phyloP scores from a whole-genome alignment of 352 stramenopile species.

The Globisporangium middletonii region DNA sequence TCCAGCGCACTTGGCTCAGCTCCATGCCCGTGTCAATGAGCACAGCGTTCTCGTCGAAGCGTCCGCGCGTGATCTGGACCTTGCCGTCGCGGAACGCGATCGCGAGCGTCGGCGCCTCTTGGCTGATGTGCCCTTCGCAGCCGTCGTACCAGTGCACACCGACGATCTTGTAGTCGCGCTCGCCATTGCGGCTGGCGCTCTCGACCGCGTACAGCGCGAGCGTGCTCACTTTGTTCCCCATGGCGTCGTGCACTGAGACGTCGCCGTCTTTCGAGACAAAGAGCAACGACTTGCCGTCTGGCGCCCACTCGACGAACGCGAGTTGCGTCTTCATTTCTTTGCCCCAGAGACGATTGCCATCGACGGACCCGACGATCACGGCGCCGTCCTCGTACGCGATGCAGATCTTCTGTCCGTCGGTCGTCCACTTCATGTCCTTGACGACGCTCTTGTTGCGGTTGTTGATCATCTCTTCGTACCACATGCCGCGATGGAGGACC shows the following conservation, averaged over 20 bases:
- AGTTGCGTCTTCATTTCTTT: conserved; percentile 92
- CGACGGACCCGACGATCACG: conserved; percentile 92
- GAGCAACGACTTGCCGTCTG: conserved; percentile 84
- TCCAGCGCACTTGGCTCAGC: conserved; percentile 84
- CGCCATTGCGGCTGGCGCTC: conserved; percentile 19
- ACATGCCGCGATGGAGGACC: conserved; percentile 92
- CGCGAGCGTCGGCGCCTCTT: conserved; percentile 86
- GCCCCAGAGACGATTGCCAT: conserved; percentile 92
- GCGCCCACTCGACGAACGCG: conserved; percentile 92
- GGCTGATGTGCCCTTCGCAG: conserved; percentile 81
- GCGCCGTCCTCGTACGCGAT: conserved; percentile 94
- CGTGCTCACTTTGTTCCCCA: conserved; percentile 81
- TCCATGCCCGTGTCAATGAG: conserved; percentile 91
- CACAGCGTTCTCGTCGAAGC: conserved; percentile 81
- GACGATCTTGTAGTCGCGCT: conserved; percentile 73
- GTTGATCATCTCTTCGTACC: conserved; percentile 97
- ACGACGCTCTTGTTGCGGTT: conserved; percentile 95
- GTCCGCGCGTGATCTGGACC: conserved; percentile 88
- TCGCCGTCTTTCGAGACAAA: conserved; percentile 86
- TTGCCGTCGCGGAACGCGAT: conserved; percentile 90
- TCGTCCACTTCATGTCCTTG: conserved; percentile 93
- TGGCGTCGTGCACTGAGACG: conserved; percentile 82
- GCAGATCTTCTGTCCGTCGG: conserved; percentile 92
- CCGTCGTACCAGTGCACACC: conserved; percentile 84
- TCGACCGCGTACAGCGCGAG: conserved; percentile 77